Evolutionary conservation across 495 filamentous ascomycete species (phyloP), one percentile per base, ranked within the genome.

Genomic region (Hyaloscypha hepaticicola): DNA sequence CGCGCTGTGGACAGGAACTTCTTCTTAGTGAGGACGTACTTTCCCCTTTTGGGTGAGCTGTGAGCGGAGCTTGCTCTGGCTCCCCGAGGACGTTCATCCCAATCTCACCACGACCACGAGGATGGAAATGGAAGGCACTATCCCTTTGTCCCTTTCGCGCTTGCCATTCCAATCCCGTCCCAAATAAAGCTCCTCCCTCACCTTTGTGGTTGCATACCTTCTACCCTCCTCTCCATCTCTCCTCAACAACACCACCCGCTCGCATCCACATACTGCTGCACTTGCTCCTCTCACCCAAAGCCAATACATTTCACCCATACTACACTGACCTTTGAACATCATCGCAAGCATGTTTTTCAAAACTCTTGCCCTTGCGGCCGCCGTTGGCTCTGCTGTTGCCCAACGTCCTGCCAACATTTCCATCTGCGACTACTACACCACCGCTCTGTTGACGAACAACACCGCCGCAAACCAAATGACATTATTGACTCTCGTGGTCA

Each of bases 361-460:
- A 31, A 24, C 61, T 61, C 28, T 74, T 55, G 65, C 66, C 58
- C 49, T 73, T 34, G 63, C 57, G 31, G 73, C 72, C n/a, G 63
- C 64, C 7, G 62, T 69, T 25, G 62, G 51, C 52, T 45, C 61
- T 53, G 74, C 61, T 38, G 60, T 74, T 56, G 79, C 81, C 19
- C 76, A 82, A 60, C 77, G 77, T 26, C 78, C 77, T n/a, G 27
- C 72, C 12, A 77, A 80, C 61, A 72, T 59, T 5, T 79, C 82
- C 49, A 80, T 84, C 63, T 85, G 83, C 70, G 82, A 85, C 74
- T 80, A 79, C 68, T 84, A 85, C 70, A 83, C 80, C 48, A 83
- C 76, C 16, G 76, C 77, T 8, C 68, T 86, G 8, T 75, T 84
- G 60, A 78, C 75, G 65, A 72, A 79, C 51, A 85, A 83, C 73